phyloP scores from a whole-genome alignment of 2,329 filamentous ascomycete species.

The Kalaharituber pfeilii region DNA sequence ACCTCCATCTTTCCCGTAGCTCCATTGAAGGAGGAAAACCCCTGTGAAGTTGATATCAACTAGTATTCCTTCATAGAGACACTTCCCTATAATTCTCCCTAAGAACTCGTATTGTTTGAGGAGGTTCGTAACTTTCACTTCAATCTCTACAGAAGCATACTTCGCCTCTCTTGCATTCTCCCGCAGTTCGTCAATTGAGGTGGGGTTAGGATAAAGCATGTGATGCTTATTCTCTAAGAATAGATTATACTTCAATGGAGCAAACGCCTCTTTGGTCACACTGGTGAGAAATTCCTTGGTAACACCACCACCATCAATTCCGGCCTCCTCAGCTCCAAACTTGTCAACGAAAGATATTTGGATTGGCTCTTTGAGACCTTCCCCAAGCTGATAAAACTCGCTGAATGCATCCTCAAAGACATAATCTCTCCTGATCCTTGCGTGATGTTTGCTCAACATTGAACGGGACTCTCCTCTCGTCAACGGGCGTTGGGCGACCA shows the following conservation, averaged over 20 bases:
- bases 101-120: conserved; percentile 74
- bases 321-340: conserved; percentile 71
- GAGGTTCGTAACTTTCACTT: conserved; percentile 40
- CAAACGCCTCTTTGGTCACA: conserved; percentile 71
- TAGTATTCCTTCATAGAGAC: conserved; percentile 89
- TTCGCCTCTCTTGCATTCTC: conserved; percentile 39
- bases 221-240: conserved; percentile 78
- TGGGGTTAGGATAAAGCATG: conserved; percentile 74
- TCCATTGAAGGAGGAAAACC: conserved; percentile 95
- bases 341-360: conserved; percentile 92
- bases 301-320: conserved; percentile 91
- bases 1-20: conserved; percentile 47
- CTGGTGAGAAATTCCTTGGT: conserved; percentile 94
- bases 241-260: conserved; percentile 34
- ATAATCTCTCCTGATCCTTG: conserved; percentile 57
- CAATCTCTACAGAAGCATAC: conserved; percentile 35
- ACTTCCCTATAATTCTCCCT: conserved; percentile 85
- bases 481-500: conserved; percentile 1
- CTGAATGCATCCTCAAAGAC: conserved; percentile 75
- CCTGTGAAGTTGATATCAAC: conserved; percentile 84
- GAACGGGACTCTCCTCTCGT: conserved; percentile 24
- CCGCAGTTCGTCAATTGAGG: conserved; percentile 50
- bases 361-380: conserved; percentile 81
- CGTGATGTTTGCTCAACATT: conserved; percentile 45
- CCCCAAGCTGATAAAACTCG: conserved; percentile 64